phyloP scores from a whole-genome alignment of 2,329 filamentous ascomycete species.

The Fusarium equiseti region DNA sequence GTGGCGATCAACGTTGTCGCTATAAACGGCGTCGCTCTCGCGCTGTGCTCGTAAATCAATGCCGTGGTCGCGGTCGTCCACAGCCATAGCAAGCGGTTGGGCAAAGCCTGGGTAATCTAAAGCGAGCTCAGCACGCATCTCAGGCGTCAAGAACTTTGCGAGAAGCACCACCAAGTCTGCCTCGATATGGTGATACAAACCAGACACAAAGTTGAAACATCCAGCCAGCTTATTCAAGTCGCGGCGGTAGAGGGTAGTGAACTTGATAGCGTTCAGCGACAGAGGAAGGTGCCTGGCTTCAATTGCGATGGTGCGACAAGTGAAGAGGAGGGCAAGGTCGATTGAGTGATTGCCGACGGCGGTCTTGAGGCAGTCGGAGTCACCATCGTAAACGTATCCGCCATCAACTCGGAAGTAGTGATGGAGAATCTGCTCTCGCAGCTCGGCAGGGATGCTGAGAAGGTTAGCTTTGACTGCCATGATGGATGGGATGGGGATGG shows the following conservation, averaged over 20 bases:
- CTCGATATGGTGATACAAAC: not conserved
- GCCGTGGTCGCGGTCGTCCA: too few species aligned
- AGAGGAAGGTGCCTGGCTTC: constrained; percentile 7
- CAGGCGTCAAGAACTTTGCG: not conserved
- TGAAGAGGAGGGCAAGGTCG: constrained; percentile 15
- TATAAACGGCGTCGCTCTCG: too few species aligned
- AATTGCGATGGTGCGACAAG: constrained; percentile 17
- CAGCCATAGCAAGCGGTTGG: too few species aligned
- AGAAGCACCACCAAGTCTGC: not conserved
- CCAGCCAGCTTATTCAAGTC: not conserved
- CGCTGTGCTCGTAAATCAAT: too few species aligned
- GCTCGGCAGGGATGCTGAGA: not conserved
- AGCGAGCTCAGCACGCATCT: not conserved
- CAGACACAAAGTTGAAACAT: not conserved
- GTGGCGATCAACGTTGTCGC: too few species aligned
- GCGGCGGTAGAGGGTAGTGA: constrained; percentile 7
- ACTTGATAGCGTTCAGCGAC: not conserved
- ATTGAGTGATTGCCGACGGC: constrained; percentile 5
- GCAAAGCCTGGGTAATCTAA: too few species aligned
- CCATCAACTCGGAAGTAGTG: constrained; percentile 11
- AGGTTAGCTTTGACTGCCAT: not conserved
- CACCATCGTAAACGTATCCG: constrained; percentile 18
- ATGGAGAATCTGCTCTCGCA: not conserved
- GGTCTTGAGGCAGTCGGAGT: constrained; percentile 11
- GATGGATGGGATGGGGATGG: too few species aligned